Conservation (phyloP, 2,329 filamentous ascomycete species). For the Fusarium paranaense region DNA sequence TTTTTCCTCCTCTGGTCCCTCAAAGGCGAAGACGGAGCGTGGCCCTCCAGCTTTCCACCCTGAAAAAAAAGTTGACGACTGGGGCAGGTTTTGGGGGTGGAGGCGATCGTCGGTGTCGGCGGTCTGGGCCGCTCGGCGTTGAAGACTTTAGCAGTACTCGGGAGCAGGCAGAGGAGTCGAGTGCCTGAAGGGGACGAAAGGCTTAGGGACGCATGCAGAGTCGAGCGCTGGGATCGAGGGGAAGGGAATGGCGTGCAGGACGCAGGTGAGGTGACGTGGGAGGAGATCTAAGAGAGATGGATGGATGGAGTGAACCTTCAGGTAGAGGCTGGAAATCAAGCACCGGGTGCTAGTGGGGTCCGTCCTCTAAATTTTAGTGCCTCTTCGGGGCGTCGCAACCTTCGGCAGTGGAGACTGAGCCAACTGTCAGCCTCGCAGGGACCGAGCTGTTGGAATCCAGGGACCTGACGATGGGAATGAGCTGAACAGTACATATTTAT, state of each 20-base stretch:
- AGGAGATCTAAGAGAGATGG: constrained; percentile 7
- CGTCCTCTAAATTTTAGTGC: constrained; percentile 34
- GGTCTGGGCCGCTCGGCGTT: background rate
- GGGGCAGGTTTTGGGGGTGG: constrained; percentile 12
- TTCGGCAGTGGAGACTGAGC: constrained; percentile 9
- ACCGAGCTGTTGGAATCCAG: constrained; percentile 12
- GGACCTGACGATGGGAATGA: background rate
- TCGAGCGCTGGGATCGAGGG: background rate
- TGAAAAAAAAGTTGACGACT: constrained; percentile 32
- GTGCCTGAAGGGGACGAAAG: background rate
- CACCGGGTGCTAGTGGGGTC: constrained; percentile 32
- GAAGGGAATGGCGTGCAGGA: constrained; percentile 7
- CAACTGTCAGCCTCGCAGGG: constrained; percentile 34
- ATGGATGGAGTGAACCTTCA: background rate
- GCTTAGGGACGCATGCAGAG: constrained; percentile 1
- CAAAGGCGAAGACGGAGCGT: constrained; percentile 33
- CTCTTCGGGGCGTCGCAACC: constrained; percentile 5
- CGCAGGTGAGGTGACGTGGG: constrained; percentile 4
- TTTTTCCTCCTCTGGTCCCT: constrained; percentile 38
- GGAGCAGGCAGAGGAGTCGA: background rate
- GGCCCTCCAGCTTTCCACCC: constrained; percentile 45
- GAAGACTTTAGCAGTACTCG: background rate
- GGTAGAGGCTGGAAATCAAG: background rate
- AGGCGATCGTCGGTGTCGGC: constrained; percentile 21
- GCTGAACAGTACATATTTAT: background rate